Percentiles rank a stretch among this genome's conserved stretches.
Conservation (phyloP, 1,284 basidiomycete species). For the Leccinum pachyderme region DNA sequence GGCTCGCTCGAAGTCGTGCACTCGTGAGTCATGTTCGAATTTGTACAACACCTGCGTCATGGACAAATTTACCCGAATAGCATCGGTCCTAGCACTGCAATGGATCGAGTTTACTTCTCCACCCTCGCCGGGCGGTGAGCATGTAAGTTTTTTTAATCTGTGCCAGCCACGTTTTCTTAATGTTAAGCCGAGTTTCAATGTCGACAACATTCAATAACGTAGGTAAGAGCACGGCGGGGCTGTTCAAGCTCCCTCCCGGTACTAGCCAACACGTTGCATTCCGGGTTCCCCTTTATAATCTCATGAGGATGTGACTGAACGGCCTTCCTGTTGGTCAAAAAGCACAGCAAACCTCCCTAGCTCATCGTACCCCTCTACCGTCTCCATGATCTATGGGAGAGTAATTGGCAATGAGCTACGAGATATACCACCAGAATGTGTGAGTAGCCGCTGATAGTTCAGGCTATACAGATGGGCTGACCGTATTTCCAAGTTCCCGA, state of each 20-base stretch:
- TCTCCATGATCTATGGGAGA: slow-evolving; percentile 30
- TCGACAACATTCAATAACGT: slow-evolving; percentile 17
- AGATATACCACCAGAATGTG: slow-evolving; percentile 30
- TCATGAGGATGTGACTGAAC: slow-evolving; percentile 19
- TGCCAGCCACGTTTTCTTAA: slow-evolving; percentile 29
- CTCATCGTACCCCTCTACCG: slow-evolving; percentile 14
- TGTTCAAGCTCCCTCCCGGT: slow-evolving; percentile 24
- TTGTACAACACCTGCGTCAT: slow-evolving; percentile 14
- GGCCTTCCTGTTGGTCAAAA: slow-evolving; percentile 15
- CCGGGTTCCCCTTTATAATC: slow-evolving; percentile 29
- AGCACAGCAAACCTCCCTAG: slow-evolving; percentile 13
- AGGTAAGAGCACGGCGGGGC: slow-evolving; percentile 20
- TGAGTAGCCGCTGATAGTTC: slow-evolving; percentile 16
- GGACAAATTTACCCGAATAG: slow-evolving; percentile 5
- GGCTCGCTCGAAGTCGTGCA: neutral
- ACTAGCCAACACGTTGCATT: slow-evolving; percentile 24
- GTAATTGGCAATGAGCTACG: slow-evolving; percentile 33
- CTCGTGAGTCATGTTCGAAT: neutral
- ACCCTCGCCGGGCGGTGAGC: slow-evolving; percentile 18
- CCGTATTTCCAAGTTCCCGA: slow-evolving; percentile 23
- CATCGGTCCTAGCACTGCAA: slow-evolving; percentile 22
- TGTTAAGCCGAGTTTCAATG: slow-evolving; percentile 17
- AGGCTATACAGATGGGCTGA: slow-evolving; percentile 16
- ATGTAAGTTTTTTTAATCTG: slow-evolving; percentile 8
- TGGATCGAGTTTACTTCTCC: slow-evolving; percentile 13